phyloP scores from a whole-genome alignment of 768 basidiomycete species.

The Clitopilus hobsonii region DNA sequence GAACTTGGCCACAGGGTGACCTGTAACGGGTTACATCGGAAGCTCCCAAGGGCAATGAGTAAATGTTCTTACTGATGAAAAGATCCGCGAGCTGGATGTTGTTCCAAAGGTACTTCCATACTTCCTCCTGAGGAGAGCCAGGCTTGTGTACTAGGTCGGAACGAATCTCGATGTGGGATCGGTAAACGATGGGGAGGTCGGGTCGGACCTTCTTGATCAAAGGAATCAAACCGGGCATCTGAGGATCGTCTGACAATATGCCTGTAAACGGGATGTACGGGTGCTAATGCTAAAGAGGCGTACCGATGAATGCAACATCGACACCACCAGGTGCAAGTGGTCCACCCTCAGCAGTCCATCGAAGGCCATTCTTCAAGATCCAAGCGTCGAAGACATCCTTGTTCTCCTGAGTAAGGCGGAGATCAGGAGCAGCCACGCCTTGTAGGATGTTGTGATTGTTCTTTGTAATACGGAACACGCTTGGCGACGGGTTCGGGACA shows the following conservation, averaged over 20 bases:
- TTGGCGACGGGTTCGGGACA: slow-evolving; percentile 84
- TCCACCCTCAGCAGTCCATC: slow-evolving; percentile 85
- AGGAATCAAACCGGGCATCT: slow-evolving; percentile 93
- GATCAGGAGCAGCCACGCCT: slow-evolving; percentile 78
- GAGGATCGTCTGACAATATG: slow-evolving; percentile 61
- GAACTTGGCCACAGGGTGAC: slow-evolving; percentile 91
- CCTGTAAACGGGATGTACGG: slow-evolving; percentile 5
- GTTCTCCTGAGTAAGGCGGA: slow-evolving; percentile 73
- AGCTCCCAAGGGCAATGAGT: not conserved
- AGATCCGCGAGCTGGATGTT: slow-evolving; percentile 87
- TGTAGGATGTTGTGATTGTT: slow-evolving; percentile 96
- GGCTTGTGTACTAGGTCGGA: slow-evolving; percentile 80
- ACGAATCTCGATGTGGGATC: slow-evolving; percentile 93
- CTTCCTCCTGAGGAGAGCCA: slow-evolving; percentile 83
- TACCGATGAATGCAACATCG: slow-evolving; percentile 87
- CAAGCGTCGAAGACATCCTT: slow-evolving; percentile 81
- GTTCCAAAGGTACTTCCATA: slow-evolving; percentile 94
- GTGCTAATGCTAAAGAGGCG: not conserved
- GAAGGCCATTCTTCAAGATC: slow-evolving; percentile 85
- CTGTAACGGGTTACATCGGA: slow-evolving; percentile 18
- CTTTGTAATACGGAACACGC: slow-evolving; percentile 89
- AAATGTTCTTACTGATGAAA: slow-evolving; percentile 65
- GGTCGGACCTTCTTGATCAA: slow-evolving; percentile 84
- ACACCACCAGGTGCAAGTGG: slow-evolving; percentile 80
- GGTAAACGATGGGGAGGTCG: slow-evolving; percentile 84